Evolutionary conservation across 2,329 filamentous ascomycete species (phyloP).

Genomic region (Colletotrichum neosansevieriae): DNA sequence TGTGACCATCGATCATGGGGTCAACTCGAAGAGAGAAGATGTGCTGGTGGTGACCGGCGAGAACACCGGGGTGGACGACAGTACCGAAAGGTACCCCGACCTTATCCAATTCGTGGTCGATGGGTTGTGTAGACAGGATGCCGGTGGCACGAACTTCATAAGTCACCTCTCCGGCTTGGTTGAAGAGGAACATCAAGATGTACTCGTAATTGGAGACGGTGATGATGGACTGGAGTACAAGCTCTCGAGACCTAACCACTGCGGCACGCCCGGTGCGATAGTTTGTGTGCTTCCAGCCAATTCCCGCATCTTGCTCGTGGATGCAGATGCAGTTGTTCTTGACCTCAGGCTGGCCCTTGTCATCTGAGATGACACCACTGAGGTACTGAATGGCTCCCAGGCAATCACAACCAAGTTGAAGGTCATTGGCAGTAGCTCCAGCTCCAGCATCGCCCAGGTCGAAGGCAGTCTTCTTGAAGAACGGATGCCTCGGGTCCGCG

Average conservation of each 20-base stretch:
- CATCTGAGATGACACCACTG: constrained; percentile 63
- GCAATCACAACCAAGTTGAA: constrained; percentile 76
- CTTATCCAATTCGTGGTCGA: constrained; percentile 67
- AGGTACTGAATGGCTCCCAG: constrained; percentile 73
- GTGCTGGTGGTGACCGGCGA: constrained; percentile 72
- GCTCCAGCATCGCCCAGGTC: constrained; percentile 77
- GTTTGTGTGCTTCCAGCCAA: constrained; percentile 79
- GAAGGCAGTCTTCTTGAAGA: constrained; percentile 74
- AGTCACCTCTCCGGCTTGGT: constrained; percentile 71
- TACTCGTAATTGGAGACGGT: constrained; percentile 81
- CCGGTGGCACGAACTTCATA: constrained; percentile 75
- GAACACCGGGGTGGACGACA: constrained; percentile 69
- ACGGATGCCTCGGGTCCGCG: constrained; percentile 73
- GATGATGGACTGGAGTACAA: constrained; percentile 76
- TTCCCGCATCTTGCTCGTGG: constrained; percentile 77
- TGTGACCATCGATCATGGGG: constrained; percentile 69
- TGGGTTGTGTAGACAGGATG: constrained; percentile 66
- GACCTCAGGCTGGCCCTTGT: constrained; percentile 65
- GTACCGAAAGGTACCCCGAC: constrained; percentile 65
- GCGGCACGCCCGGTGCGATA: constrained; percentile 72
- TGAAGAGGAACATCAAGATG: constrained; percentile 73
- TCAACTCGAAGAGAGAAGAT: constrained; percentile 78
- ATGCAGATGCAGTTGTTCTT: constrained; percentile 74
- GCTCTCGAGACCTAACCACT: constrained; percentile 56
- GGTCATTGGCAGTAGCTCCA: constrained; percentile 74